Evolutionary conservation across 257 asterid genomes (phyloP), one percentile per base, ranked within the genome.

Genomic region (Solanum pinnatisectum): DNA sequence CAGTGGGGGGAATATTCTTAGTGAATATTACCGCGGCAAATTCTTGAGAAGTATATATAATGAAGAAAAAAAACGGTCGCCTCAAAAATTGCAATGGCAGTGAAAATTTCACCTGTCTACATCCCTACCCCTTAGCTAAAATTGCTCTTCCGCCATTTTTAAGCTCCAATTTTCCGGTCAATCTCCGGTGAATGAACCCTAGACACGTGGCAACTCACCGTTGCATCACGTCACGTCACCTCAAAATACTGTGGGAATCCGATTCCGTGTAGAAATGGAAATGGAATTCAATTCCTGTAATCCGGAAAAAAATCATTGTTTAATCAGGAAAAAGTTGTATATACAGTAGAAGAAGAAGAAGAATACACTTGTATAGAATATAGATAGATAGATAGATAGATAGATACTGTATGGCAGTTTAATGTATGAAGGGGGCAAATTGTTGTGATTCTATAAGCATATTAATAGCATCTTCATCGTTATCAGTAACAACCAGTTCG

Each of bases 21-120:
- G 67, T 25, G 39, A 2, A 4, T 84, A 15, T 65, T 12, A 65
- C 87, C 27, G 79, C 65, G 40, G 87, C 67, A 84, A 84, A 30
- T n/a, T 63, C 42, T 40, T 65, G 68, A n/a, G 37, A n/a, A 30
- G 4, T 42, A 22, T 22, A 74, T 74, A 74, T 74, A 74, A 74
- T 5, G 32, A 37, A 5, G 4, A 4, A 27, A 15, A 84, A 37
- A 63, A 56, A 65, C 63, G 60, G 63, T 59, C 76, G 81, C 87
- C 81, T 85, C 65, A 67, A 67, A 67, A 39, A 85, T 85, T 65
- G 87, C 22, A 27, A 63, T 85, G 87, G 87, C 81, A n/a, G 22
- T 67, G 81, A 39, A 85, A 85, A 39, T 37, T 85, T 67, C 87
- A 86, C 70, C 71, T 0, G 88, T 86, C 88, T 56, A 86, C 88